Evolutionary conservation across 2,329 filamentous ascomycete species (phyloP).

Genomic region (Graphium sp.): DNA sequence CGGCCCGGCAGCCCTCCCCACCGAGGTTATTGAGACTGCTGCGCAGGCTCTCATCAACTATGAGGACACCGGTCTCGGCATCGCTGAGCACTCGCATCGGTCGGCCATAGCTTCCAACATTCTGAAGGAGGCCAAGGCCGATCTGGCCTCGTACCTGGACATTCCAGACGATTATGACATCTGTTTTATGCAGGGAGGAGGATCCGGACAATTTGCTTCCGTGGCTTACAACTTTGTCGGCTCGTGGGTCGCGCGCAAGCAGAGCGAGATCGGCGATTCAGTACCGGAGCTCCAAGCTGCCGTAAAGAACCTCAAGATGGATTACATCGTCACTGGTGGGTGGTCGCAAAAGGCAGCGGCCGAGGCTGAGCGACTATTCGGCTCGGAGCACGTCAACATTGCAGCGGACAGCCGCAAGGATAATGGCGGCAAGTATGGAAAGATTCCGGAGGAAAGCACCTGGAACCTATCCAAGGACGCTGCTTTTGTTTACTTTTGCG

Average conservation of each 20-base stretch:
- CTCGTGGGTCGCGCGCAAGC: conserved; percentile 57
- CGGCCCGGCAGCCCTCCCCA: conserved; percentile 76
- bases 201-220: conserved; percentile 72
- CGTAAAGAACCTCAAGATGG: conserved; percentile 59
- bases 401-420: conserved; percentile 48
- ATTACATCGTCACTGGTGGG: conserved; percentile 80
- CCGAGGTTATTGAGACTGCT: conserved; percentile 60
- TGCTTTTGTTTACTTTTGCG: conserved; percentile 74
- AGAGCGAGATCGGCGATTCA: no score
- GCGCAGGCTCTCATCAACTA: conserved; percentile 64
- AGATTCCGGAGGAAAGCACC: conserved; percentile 57
- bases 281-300: conserved; percentile 45
- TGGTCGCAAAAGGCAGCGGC: conserved; percentile 80
- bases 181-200: conserved; percentile 76
- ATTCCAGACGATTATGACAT: conserved; percentile 79
- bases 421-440: conserved; percentile 72
- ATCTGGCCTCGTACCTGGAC: conserved; percentile 57
- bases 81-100: conserved; percentile 84
- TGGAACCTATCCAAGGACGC: conserved; percentile 59
- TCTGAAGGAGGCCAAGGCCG: conserved; percentile 60
- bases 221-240: conserved; percentile 71
- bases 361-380: conserved; percentile 65
- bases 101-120: conserved; percentile 64
- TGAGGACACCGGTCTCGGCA: conserved; percentile 65
- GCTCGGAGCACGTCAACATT: conserved; percentile 65